phyloP scores from a whole-genome alignment of 2,329 filamentous ascomycete genomes.

The Dothistroma septosporum region DNA sequence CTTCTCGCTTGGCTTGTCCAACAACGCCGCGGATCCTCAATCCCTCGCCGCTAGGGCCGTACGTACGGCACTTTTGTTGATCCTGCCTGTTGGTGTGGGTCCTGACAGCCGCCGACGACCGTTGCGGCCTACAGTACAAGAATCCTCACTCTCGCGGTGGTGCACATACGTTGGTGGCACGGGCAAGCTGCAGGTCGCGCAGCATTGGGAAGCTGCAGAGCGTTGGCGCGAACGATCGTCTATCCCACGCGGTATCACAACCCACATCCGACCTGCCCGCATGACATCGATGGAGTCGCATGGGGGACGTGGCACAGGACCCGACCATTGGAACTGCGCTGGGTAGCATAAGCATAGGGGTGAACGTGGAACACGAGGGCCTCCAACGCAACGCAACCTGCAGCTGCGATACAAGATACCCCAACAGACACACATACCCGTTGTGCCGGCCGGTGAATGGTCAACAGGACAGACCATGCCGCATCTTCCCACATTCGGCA shows the following conservation, averaged over 20 bases:
- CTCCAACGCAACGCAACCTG: background rate
- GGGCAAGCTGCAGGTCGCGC: background rate
- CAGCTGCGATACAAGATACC: constrained; percentile 12
- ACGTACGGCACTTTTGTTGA: background rate
- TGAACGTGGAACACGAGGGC: background rate
- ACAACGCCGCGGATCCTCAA: background rate
- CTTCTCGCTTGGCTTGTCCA: background rate
- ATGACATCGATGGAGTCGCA: constrained; percentile 8
- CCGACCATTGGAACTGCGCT: background rate
- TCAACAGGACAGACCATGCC: constrained; percentile 26
- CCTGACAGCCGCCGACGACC: background rate
- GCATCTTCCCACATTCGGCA: constrained; percentile 31
- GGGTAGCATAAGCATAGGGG: constrained; percentile 1
- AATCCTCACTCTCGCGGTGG: background rate
- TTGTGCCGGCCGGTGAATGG: constrained; percentile 1
- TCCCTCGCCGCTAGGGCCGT: background rate
- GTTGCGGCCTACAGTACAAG: background rate
- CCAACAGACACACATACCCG: background rate
- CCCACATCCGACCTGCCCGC: background rate
- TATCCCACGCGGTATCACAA: background rate
- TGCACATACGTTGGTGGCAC: background rate
- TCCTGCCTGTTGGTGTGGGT: background rate
- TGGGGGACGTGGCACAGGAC: constrained; percentile 4
- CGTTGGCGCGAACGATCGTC: background rate
- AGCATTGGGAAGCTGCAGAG: background rate